Evolutionary conservation across 345 rosid genomes (phyloP).

Genomic region (Rhodomyrtus tomentosa): DNA sequence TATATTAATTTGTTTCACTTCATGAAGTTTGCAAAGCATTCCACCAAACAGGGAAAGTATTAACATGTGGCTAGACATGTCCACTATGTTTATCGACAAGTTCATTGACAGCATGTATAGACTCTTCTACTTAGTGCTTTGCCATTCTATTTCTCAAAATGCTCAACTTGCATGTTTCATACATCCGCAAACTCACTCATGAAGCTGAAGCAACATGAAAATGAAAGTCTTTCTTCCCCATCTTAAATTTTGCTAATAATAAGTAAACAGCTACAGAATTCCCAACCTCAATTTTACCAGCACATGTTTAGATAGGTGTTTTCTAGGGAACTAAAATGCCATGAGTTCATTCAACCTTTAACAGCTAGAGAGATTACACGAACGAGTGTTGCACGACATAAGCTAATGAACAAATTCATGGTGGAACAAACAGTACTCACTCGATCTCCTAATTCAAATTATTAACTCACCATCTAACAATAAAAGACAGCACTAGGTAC

Average conservation of each 20-base stretch:
- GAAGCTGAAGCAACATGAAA: neutral
- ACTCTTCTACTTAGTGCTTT: neutral
- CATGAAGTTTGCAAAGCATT: neutral
- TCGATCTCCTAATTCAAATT: neutral
- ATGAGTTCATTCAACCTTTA: neutral
- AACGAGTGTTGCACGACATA: neutral
- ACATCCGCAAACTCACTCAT: neutral
- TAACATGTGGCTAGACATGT: neutral
- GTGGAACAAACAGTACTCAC: neutral
- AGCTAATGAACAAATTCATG: neutral
- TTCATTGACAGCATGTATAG: neutral
- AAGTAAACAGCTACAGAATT: neutral
- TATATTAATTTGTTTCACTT: neutral
- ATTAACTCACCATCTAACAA: neutral
- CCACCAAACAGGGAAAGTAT: neutral
- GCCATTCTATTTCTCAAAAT: neutral
- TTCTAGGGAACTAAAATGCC: neutral
- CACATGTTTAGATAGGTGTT: neutral
- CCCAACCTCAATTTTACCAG: neutral
- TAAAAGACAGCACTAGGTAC: neutral
- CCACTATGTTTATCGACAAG: neutral
- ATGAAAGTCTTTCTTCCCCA: neutral
- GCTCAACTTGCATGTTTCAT: neutral
- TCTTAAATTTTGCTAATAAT: neutral
- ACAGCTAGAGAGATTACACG: neutral